phyloP scores from a whole-genome alignment of 148 eudicot genomes.

The Rhododendron vialii region DNA sequence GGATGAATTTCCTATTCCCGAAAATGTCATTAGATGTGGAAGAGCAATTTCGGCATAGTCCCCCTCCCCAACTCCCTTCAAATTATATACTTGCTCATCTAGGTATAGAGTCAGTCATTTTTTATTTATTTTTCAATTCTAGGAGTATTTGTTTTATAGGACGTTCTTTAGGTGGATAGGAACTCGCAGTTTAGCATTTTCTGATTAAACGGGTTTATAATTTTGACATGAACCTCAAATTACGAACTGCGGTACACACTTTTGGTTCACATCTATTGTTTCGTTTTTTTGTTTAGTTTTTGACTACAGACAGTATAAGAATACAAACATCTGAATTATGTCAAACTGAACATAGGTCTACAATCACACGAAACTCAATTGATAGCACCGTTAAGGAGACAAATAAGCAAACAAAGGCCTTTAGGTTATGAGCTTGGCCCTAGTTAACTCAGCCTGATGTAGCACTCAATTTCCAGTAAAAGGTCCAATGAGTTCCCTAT shows the following conservation, averaged over 20 bases:
- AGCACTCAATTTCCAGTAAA: no score
- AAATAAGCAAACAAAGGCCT: no score
- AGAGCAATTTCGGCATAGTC: neutral
- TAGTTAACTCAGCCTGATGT: no score
- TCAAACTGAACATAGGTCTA: no score
- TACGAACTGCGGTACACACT: neutral
- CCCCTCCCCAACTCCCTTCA: neutral
- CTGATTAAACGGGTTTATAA: no score
- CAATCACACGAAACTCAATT: no score
- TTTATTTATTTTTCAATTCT: neutral
- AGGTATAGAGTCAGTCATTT: neutral
- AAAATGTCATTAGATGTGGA: slow-evolving; percentile 18
- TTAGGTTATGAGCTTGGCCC: no score
- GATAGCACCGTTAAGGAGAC: no score
- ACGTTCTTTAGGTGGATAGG: neutral
- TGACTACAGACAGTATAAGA: no score
- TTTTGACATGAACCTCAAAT: neutral
- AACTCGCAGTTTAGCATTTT: neutral
- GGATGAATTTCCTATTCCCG: slow-evolving; percentile 21
- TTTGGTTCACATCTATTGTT: neutral
- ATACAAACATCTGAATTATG: no score
- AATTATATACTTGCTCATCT: neutral
- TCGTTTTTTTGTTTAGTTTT: neutral
- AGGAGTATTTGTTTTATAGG: neutral
- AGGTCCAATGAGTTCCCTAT: no score